Percentiles rank a stretch among this genome's conserved stretches.
These are phyloP conservation scores for Fraxinus cuspidata DNA, from an alignment of 257 asterid species.

Conservation along the genomic window DNA sequence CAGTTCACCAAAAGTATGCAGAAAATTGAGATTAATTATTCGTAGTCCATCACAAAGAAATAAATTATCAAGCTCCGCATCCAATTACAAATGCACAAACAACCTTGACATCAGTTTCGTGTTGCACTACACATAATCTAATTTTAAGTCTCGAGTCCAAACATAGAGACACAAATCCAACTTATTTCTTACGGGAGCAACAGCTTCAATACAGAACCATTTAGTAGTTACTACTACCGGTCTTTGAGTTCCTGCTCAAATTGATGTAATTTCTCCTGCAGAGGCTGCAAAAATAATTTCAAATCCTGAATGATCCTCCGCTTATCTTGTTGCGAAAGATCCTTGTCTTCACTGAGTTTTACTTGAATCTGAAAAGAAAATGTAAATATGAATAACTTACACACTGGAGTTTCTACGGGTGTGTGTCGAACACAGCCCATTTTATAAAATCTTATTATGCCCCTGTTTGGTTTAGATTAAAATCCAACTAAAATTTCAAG, in stretches of 20 bases:
- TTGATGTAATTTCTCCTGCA: conserved; percentile 53
- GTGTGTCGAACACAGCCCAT: not conserved
- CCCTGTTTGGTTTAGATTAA: too few relatives aligned
- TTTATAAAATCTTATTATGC: not conserved
- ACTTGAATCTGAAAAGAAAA: conserved; percentile 54
- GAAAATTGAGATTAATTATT: not conserved
- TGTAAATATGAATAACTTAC: not conserved
- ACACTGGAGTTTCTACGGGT: not conserved
- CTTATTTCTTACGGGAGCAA: not conserved
- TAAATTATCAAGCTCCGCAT: not conserved
- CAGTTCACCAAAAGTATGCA: not conserved
- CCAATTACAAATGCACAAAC: not conserved
- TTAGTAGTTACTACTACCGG: conserved; percentile 29
- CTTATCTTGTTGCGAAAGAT: conserved; percentile 52
- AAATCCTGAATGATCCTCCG: conserved; percentile 51
- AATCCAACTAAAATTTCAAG: too few relatives aligned
- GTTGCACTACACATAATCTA: not conserved
- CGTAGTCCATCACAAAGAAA: not conserved
- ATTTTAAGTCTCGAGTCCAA: not conserved
- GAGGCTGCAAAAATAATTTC: conserved; percentile 62
- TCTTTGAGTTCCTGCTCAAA: conserved; percentile 87
- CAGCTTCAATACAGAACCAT: not conserved
- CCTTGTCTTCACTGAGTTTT: conserved; percentile 63
- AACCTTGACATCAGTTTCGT: not conserved
- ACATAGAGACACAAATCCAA: not conserved